phyloP scores from a whole-genome alignment of 23 red algal species.

The Gracilaria domingensis region DNA sequence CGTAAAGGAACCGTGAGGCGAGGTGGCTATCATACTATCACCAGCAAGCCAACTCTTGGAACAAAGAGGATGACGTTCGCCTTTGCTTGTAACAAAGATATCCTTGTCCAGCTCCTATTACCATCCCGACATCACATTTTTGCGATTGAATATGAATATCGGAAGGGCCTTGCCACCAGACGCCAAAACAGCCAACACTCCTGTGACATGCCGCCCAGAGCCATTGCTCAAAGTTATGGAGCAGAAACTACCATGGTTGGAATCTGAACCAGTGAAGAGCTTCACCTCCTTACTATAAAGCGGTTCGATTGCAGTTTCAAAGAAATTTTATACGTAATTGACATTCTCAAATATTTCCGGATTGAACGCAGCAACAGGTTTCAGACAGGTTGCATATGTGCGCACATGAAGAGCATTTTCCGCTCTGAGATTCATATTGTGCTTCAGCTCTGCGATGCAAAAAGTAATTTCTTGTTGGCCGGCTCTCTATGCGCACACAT shows the following conservation, averaged over 20 bases:
- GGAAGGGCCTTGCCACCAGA: background rate
- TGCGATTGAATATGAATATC: slow-evolving; percentile 16
- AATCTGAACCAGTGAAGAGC: background rate
- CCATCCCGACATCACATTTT: slow-evolving; percentile 1
- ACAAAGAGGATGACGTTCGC: too few relatives aligned
- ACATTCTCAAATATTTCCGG: background rate
- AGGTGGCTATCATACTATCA: background rate
- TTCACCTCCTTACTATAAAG: background rate
- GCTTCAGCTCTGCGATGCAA: background rate
- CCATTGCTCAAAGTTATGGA: too few relatives aligned
- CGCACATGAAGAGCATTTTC: background rate
- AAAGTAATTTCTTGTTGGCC: background rate
- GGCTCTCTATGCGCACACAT: too few relatives aligned
- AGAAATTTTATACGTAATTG: slow-evolving; percentile 1
- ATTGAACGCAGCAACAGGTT: background rate
- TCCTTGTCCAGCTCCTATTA: too few relatives aligned
- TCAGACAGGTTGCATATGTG: background rate
- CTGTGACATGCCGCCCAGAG: too few relatives aligned
- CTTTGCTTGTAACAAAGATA: background rate
- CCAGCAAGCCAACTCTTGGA: too few relatives aligned
- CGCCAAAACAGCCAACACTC: background rate
- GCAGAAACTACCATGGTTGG: background rate
- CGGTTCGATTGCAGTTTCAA: slow-evolving; percentile 50
- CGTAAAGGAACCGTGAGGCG: slow-evolving; percentile 2
- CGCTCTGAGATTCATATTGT: background rate